These are phyloP conservation scores for Ogataea sp. DNA, from an alignment of 805 yeast species.

Conservation along the genomic window DNA sequence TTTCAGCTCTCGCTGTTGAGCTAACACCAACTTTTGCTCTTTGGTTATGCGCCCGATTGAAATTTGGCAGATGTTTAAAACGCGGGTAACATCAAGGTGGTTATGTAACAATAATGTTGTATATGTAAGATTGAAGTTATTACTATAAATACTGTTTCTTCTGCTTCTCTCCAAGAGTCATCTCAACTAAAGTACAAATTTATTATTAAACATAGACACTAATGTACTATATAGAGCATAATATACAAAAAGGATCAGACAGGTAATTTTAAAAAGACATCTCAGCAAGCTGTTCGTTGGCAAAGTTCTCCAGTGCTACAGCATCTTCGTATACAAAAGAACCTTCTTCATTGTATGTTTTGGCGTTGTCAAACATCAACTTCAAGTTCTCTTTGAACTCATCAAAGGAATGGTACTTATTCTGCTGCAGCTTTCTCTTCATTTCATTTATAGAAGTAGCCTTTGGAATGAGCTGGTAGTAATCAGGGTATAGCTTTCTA, in stretches of 20 bases:
- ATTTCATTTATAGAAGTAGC: slow-evolving; percentile 56
- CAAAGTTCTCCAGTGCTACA: slow-evolving; percentile 30
- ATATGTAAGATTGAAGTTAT: too few relatives aligned
- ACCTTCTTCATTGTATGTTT: slow-evolving; percentile 59
- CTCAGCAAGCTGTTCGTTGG: slow-evolving; percentile 13
- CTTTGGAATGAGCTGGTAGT: slow-evolving; percentile 52
- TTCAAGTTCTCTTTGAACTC: slow-evolving; percentile 43
- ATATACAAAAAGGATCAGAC: not conserved
- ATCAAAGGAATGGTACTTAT: slow-evolving; percentile 28
- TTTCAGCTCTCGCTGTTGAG: not conserved
- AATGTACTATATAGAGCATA: not conserved
- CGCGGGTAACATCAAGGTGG: too few relatives aligned
- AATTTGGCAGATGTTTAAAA: not conserved
- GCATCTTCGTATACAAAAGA: slow-evolving; percentile 60
- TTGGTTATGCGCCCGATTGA: not conserved
- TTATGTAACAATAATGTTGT: too few relatives aligned
- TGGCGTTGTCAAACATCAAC: slow-evolving; percentile 61
- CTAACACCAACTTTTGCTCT: too few relatives aligned
- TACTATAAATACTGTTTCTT: too few relatives aligned
- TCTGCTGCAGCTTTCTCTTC: slow-evolving; percentile 36
- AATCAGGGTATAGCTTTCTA: slow-evolving; percentile 73
- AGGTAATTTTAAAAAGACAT: not conserved
- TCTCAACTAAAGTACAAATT: not conserved
- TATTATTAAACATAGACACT: not conserved
- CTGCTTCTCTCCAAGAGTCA: too few relatives aligned